Conservation (phyloP, 2,329 filamentous ascomycete species). For the Penicillium paneum region DNA sequence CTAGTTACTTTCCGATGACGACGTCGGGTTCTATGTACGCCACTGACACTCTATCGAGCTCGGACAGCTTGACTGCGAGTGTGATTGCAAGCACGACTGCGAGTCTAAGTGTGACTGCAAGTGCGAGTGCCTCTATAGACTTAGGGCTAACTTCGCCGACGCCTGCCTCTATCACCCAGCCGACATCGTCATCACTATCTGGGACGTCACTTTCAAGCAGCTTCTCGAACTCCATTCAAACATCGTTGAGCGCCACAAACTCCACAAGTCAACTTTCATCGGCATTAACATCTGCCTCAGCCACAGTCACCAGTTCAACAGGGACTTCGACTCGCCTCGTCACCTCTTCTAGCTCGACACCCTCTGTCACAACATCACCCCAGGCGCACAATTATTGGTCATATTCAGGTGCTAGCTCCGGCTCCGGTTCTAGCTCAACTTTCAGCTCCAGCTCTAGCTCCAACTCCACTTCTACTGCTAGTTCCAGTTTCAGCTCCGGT, state of each 20-base stretch:
- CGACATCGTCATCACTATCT: not conserved
- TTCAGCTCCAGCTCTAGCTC: too few species aligned
- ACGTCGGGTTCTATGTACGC: conserved; percentile 13
- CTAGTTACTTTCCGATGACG: conserved; percentile 14
- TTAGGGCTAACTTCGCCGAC: conserved; percentile 3
- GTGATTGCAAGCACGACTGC: not conserved
- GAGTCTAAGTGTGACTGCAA: not conserved
- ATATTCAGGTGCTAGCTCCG: not conserved
- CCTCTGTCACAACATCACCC: not conserved
- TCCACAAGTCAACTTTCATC: conserved; percentile 1
- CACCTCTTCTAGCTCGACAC: not conserved
- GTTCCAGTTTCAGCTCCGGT: too few species aligned
- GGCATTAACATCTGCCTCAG: conserved; percentile 7
- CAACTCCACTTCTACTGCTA: too few species aligned
- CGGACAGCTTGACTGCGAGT: not conserved
- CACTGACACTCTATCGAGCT: conserved; percentile 7
- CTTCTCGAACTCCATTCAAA: conserved; percentile 1
- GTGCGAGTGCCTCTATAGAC: conserved; percentile 1
- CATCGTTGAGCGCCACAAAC: conserved; percentile 5
- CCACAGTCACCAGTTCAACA: conserved; percentile 7
- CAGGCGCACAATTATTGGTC: not conserved
- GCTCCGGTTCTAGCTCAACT: too few species aligned
- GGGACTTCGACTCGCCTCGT: conserved; percentile 15
- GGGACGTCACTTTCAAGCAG: not conserved
- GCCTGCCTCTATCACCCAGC: conserved; percentile 1